Conservation (phyloP, 2,329 filamentous ascomycete species). For the Anthostomella pinea region DNA sequence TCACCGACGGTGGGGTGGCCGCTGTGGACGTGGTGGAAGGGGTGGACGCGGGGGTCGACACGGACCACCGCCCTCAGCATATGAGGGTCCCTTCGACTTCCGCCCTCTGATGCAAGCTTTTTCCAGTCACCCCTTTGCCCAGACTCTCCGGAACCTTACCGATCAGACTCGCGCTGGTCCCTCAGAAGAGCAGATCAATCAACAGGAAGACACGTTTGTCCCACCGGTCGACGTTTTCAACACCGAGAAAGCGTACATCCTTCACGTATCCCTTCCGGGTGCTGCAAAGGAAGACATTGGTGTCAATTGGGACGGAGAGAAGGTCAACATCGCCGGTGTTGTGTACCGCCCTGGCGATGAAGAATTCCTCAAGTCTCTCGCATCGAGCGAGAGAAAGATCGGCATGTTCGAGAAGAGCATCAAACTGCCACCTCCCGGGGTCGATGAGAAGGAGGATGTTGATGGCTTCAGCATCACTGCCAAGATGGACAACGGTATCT, state of each 20-base stretch:
- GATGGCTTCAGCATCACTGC: slow-evolving; percentile 68
- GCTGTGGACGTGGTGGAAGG: slow-evolving; percentile 18
- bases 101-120: slow-evolving; percentile 38
- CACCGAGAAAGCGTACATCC: slow-evolving; percentile 59
- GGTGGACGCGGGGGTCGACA: slow-evolving; percentile 18
- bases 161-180: slow-evolving; percentile 25
- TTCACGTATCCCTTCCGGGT: slow-evolving; percentile 76
- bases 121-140: slow-evolving; percentile 41
- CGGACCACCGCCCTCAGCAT: slow-evolving; percentile 21
- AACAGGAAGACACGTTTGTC: slow-evolving; percentile 44
- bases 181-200: slow-evolving; percentile 15
- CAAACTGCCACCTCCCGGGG: slow-evolving; percentile 49
- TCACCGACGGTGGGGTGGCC: slow-evolving; percentile 17
- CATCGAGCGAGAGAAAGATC: slow-evolving; percentile 64
- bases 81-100: slow-evolving; percentile 36
- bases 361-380: slow-evolving; percentile 61
- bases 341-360: slow-evolving; percentile 72
- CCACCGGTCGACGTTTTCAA: slow-evolving; percentile 77
- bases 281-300: slow-evolving; percentile 76
- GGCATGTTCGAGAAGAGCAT: slow-evolving; percentile 73
- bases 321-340: slow-evolving; percentile 68
- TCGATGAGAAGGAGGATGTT: slow-evolving; percentile 53
- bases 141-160: slow-evolving; percentile 39
- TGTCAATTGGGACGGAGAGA: slow-evolving; percentile 72
- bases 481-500: slow-evolving; percentile 74